Percentiles rank a stretch among this genome's conserved stretches.
These are phyloP conservation scores for Lathyrus sativus DNA, from an alignment of 306 rosid species.

Conservation along the genomic window DNA sequence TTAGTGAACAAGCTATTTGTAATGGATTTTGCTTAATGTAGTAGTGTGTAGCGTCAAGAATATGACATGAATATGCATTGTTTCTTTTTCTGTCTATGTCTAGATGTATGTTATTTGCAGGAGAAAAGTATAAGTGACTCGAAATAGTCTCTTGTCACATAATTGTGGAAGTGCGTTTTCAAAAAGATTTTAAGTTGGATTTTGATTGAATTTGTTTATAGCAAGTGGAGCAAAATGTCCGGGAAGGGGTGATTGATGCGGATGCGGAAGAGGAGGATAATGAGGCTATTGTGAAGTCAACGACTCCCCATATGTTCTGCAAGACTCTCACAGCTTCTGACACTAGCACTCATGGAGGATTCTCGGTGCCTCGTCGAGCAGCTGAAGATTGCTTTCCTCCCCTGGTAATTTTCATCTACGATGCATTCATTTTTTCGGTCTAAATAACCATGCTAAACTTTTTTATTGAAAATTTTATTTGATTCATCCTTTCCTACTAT, in stretches of 20 bases:
- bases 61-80: not conserved
- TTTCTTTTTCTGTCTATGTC: constrained; percentile 21
- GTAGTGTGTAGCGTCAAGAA: constrained; percentile 18
- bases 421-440: not conserved
- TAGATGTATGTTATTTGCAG: constrained; percentile 9
- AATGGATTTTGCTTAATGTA: constrained; percentile 22
- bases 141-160: not conserved
- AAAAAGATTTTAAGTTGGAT: constrained; percentile 20
- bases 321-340: constrained; percentile 99
- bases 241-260: constrained; percentile 56
- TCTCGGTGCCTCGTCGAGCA: constrained; percentile 97
- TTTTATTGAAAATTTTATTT: constrained; percentile 9
- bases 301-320: constrained; percentile 98
- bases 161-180: constrained; percentile 4
- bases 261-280: constrained; percentile 70
- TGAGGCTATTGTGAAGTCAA: constrained; percentile 67
- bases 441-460: not conserved
- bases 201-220: constrained; percentile 42
- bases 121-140: not conserved
- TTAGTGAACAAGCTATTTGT: constrained; percentile 1
- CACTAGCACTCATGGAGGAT: constrained; percentile 99
- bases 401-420: constrained; percentile 56
- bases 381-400: constrained; percentile 99
- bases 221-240: constrained; percentile 61
- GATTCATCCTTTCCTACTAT: constrained; percentile 15